These are phyloP conservation scores for Macrocybe gigantea DNA, from an alignment of 768 basidiomycete species.

Conservation along the genomic window DNA sequence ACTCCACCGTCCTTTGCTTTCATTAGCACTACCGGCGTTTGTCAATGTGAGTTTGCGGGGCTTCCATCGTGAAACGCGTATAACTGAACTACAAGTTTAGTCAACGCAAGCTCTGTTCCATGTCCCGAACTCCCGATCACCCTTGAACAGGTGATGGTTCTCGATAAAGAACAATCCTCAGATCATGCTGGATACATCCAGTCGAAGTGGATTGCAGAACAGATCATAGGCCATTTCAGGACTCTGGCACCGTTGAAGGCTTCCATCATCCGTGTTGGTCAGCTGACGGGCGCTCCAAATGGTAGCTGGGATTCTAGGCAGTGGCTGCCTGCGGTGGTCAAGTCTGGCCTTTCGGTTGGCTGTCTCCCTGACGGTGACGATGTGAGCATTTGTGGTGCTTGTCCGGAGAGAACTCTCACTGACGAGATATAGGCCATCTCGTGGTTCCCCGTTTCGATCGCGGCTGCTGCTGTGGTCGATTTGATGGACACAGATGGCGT, in stretches of 20 bases:
- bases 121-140: too few species aligned
- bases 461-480: too few species aligned
- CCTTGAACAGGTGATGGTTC: too few species aligned
- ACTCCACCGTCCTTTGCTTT: conserved; percentile 31
- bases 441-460: too few species aligned
- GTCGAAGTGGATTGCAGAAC: conserved; percentile 37
- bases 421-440: too few species aligned
- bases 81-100: too few species aligned
- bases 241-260: conserved; percentile 11
- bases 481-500: too few species aligned
- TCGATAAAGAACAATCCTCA: too few species aligned
- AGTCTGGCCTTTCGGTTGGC: conserved; percentile 23
- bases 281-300: conserved; percentile 26
- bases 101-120: too few species aligned
- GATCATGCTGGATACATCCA: conserved; percentile 20
- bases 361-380: conserved; percentile 21
- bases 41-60: conserved; percentile 9
- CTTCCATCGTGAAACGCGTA: too few species aligned
- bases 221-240: conserved; percentile 22
- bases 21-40: conserved; percentile 24
- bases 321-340: conserved; percentile 31
- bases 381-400: conserved; percentile 10
- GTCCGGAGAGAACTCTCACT: too few species aligned
- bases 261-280: conserved; percentile 27
- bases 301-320: conserved; percentile 31